phyloP scores from a whole-genome alignment of 495 filamentous ascomycete genomes.

The Saxophila tyrrhenica region DNA sequence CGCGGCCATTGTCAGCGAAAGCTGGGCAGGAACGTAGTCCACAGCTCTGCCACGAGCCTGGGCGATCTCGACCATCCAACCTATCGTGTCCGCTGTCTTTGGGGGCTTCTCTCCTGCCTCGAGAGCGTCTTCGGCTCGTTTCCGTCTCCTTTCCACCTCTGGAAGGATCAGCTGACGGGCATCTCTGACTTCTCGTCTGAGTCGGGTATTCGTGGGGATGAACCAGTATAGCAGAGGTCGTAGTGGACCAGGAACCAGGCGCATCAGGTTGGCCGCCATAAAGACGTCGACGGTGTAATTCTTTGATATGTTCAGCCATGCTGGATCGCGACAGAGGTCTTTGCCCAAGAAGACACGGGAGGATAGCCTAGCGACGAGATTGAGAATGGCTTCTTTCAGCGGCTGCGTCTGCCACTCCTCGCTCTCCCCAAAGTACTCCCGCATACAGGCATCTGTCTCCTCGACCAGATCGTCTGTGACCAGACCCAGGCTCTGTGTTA shows the following conservation, averaged over 20 bases:
- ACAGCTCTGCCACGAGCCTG: neutral
- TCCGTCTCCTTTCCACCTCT: conserved; percentile 23
- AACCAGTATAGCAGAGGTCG: conserved; percentile 26
- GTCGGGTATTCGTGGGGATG: conserved; percentile 18
- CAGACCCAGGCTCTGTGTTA: conserved; percentile 5
- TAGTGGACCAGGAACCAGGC: conserved; percentile 28
- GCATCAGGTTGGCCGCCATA: conserved; percentile 25
- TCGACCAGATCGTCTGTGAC: conserved; percentile 6
- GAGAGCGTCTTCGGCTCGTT: neutral
- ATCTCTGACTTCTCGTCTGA: conserved; percentile 17
- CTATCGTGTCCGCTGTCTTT: conserved; percentile 4
- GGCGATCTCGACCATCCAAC: conserved; percentile 6
- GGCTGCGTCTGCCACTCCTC: conserved; percentile 2
- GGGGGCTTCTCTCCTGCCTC: neutral
- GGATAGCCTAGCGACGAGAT: conserved; percentile 37
- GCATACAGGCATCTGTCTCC: conserved; percentile 1
- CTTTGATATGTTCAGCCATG: conserved; percentile 32
- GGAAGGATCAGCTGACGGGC: conserved; percentile 22
- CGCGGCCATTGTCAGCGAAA: conserved; percentile 4
- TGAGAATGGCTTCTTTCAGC: conserved; percentile 23
- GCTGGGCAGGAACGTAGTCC: conserved; percentile 1
- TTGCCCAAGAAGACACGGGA: conserved; percentile 39
- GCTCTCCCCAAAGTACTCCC: conserved; percentile 4
- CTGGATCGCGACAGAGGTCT: conserved; percentile 32
- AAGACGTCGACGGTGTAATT: conserved; percentile 34